Conservation (phyloP, 2,329 filamentous ascomycete species). For the Aspergillus hiratsukae region DNA sequence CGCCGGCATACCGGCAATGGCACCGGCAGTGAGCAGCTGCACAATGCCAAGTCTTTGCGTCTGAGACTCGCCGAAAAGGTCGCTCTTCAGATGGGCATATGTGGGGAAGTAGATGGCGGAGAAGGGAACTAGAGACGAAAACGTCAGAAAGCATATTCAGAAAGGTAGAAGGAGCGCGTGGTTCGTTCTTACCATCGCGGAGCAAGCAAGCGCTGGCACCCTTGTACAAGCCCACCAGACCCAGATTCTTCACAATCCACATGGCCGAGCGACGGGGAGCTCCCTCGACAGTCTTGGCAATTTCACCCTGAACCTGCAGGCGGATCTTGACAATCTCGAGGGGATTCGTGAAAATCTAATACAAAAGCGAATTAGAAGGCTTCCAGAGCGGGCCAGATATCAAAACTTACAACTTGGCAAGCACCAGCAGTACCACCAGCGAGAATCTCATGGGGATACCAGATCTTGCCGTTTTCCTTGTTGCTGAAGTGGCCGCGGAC, state of each 20-base stretch:
- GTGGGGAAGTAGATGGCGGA: constrained; percentile 98
- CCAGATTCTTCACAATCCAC: constrained; percentile 96
- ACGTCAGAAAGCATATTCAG: background rate
- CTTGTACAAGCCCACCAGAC: constrained; percentile 93
- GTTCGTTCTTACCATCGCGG: constrained; percentile 57
- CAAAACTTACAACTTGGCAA: constrained; percentile 82
- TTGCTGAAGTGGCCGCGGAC: constrained; percentile 73
- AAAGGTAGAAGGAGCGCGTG: constrained; percentile 14
- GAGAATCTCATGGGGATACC: constrained; percentile 67
- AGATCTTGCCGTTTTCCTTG: constrained; percentile 68
- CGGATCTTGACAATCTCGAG: constrained; percentile 99
- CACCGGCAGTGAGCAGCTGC: constrained; percentile 89
- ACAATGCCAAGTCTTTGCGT: constrained; percentile 85
- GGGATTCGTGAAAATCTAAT: constrained; percentile 89
- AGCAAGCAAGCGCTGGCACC: constrained; percentile 90
- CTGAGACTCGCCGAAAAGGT: constrained; percentile 84
- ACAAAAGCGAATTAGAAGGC: constrained; percentile 2
- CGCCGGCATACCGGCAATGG: constrained; percentile 87
- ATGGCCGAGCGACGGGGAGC: constrained; percentile 85
- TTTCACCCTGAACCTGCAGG: constrained; percentile 93
- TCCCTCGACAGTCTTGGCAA: constrained; percentile 79
- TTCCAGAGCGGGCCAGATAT: background rate
- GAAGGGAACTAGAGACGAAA: constrained; percentile 66
- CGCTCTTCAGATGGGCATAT: constrained; percentile 90
- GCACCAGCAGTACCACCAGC: constrained; percentile 85